A percentile compares a stretch with the other conserved stretches of the same genome.
Conservation (phyloP, 441 rosid genomes). For the Pelargonium citronellum region DNA sequence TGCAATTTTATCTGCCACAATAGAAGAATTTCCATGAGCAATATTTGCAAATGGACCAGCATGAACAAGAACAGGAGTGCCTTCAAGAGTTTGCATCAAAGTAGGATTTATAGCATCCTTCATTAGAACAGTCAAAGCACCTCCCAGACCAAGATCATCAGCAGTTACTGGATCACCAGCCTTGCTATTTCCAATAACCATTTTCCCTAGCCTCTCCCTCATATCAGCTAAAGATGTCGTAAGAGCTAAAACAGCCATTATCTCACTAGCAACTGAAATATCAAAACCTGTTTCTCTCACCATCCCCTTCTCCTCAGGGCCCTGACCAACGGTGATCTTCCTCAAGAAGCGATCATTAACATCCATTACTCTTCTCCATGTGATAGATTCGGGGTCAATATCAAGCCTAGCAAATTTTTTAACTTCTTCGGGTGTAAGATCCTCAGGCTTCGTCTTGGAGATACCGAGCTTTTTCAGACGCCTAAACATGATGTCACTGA, state of each 20-base stretch:
- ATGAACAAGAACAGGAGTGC: conserved; percentile 93
- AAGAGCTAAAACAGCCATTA: conserved; percentile 97
- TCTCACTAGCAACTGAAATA: conserved; percentile 96
- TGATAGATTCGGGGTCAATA: conserved; percentile 72
- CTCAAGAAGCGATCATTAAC: conserved; percentile 90
- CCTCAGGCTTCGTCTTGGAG: conserved; percentile 71
- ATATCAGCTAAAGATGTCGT: conserved; percentile 92
- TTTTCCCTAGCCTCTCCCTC: conserved; percentile 94
- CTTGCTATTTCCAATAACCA: conserved; percentile 91
- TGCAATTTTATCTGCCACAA: conserved; percentile 97
- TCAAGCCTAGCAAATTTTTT: conserved; percentile 84
- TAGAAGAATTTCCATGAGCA: conserved; percentile 95
- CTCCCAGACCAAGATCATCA: conserved; percentile 94
- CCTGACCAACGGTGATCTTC: conserved; percentile 81
- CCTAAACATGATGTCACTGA: conserved; percentile 75
- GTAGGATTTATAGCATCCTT: conserved; percentile 96
- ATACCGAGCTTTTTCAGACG: conserved; percentile 83
- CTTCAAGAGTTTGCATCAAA: conserved; percentile 95
- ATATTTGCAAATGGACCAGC: conserved; percentile 99
- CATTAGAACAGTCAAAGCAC: conserved; percentile 94
- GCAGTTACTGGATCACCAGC: conserved; percentile 90
- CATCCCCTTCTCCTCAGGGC: conserved; percentile 96
- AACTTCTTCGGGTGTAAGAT: conserved; percentile 71
- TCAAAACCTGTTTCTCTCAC: conserved; percentile 93
- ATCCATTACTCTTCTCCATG: conserved; percentile 99